Evolutionary conservation across 352 stramenopile genomes (phyloP), one percentile per base, ranked within the genome.

Genomic region (Globisporangium sylvaticum): DNA sequence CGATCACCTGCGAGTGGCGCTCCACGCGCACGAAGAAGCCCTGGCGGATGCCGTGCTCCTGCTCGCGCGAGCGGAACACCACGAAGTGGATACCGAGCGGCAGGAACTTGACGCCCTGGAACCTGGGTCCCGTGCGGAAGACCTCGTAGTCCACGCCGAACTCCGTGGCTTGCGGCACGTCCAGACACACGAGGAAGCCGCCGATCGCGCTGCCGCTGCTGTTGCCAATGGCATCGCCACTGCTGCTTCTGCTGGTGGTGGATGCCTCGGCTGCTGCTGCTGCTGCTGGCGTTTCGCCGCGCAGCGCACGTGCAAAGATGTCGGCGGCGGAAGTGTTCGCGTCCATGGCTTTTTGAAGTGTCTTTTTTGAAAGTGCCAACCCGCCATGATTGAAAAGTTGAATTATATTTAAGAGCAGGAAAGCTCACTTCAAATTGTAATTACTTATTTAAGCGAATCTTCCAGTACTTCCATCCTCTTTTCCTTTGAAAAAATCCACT

Each of bases 61-160:
- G 84, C 59, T 92, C 84, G 8, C 75, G 76, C 20, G 88, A 83
- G 10, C 84, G 82, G 69, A 92, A 96, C 20, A 96, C 72, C 4
- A 96, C 84, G 48, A 96, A 89, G 67, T 96, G 88, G 25, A 94
- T 63, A 39, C 88, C 88, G 22, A 91, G 56, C 48, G 88, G 88
- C 39, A 96, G 69, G 57, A 96, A 91, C 70, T 96, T 96, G 65
- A 96, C 83, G 64, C 88, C 88, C 54, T 89, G 79, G 65, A 96
- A 96, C 60, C 88, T 86, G 3, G 77, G 50, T 3, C 85, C 88
- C 1, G 86, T 94, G 60, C 88, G 84, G 67, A 94, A 96, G 18
- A 93, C 77, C 63, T 94, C 83, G 68, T 96, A 96, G 74, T 96
- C 88, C 56, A 96, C 74, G 61, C 88, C 88, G 44, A 96, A 92